Percentiles rank a stretch among this genome's conserved stretches.
These are phyloP conservation scores for Phycomyces nitens DNA, from an alignment of 192 early-diverging fungal genomes.

Conservation along the genomic window DNA sequence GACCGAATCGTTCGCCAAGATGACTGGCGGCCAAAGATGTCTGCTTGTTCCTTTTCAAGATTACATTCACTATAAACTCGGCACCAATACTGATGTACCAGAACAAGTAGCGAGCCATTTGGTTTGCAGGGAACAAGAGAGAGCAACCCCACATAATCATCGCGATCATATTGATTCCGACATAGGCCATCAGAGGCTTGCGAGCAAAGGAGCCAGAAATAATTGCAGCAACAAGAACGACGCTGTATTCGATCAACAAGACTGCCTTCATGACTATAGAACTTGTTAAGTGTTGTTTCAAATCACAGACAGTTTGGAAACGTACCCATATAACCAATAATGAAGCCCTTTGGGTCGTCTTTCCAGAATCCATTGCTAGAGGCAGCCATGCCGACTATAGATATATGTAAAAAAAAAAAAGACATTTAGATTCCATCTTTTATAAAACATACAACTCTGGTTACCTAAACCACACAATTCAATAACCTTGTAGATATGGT, in stretches of 20 bases:
- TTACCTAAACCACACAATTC: constrained; percentile 29
- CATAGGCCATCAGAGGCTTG: constrained; percentile 21
- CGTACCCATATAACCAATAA: constrained; percentile 37
- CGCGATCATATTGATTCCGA: constrained; percentile 21
- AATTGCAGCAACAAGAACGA: constrained; percentile 19
- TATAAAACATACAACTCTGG: constrained; percentile 28
- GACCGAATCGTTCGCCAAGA: constrained; percentile 44
- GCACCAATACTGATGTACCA: constrained; percentile 44
- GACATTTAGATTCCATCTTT: neutral
- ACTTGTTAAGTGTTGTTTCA: too few species aligned
- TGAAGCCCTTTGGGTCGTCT: constrained; percentile 16
- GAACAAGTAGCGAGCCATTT: constrained; percentile 23
- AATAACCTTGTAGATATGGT: constrained; percentile 35
- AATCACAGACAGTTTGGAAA: too few species aligned
- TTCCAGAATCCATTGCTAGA: constrained; percentile 10
- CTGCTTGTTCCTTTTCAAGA: constrained; percentile 32
- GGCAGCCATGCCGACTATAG: constrained; percentile 31
- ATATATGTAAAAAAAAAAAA: too few species aligned
- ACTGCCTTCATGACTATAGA: constrained; percentile 31
- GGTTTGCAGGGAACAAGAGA: constrained; percentile 4
- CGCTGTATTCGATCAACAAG: constrained; percentile 24
- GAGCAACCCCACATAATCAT: constrained; percentile 33
- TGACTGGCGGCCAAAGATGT: constrained; percentile 44
- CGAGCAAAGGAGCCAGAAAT: constrained; percentile 23
- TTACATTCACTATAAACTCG: constrained; percentile 37